Evolutionary conservation across 2,329 filamentous ascomycete species (phyloP).

Genomic region (Cladosporium cucumerinum): DNA sequence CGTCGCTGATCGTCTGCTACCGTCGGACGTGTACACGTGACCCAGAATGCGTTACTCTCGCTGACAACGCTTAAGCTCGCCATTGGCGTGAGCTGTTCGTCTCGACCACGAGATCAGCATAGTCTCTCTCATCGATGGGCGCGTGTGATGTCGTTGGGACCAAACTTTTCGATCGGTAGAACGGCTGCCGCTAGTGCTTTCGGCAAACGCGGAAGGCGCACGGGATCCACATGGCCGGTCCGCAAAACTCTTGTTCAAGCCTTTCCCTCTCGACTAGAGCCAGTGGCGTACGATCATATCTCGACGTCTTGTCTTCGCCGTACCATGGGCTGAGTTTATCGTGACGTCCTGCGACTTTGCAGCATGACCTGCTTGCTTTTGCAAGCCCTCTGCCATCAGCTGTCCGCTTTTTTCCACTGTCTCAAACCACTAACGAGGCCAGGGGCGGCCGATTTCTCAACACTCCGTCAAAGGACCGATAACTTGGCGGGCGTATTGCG

Average conservation of each 20-base stretch:
- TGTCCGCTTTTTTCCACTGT: background rate
- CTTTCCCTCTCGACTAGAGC: constrained; percentile 7
- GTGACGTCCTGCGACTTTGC: background rate
- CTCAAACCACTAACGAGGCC: background rate
- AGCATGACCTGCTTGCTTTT: background rate
- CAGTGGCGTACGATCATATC: constrained; percentile 14
- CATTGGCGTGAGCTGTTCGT: background rate
- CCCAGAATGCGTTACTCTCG: background rate
- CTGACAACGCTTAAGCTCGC: background rate
- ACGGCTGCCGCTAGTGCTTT: background rate
- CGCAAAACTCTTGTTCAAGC: background rate
- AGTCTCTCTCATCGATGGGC: constrained; percentile 3
- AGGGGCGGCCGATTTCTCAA: constrained; percentile 8
- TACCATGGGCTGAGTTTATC: background rate
- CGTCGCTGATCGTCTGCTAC: background rate
- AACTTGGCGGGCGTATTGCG: constrained; percentile 12
- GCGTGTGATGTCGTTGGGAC: constrained; percentile 11
- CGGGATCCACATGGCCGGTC: constrained; percentile 10
- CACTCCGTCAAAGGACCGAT: constrained; percentile 15
- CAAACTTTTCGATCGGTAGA: constrained; percentile 6
- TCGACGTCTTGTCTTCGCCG: constrained; percentile 1
- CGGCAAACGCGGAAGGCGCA: constrained; percentile 9
- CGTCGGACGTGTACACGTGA: background rate
- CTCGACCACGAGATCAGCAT: background rate
- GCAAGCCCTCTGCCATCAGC: background rate